phyloP scores from a whole-genome alignment of 257 asterid species.

The Solanum corneliomulleri region DNA sequence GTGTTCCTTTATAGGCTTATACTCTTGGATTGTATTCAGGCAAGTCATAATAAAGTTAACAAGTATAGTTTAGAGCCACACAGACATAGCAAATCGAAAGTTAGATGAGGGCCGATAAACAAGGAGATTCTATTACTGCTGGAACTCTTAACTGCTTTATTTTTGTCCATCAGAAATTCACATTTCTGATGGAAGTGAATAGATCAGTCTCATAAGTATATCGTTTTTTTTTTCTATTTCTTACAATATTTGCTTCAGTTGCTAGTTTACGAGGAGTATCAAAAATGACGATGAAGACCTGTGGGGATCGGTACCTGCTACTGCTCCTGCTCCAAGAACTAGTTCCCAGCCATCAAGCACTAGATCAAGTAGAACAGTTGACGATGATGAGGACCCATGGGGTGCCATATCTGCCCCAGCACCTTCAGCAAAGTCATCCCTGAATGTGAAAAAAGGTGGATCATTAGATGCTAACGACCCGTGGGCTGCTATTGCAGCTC shows the following conservation, averaged over 20 bases:
- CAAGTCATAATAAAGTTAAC: neutral
- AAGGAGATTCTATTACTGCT: neutral
- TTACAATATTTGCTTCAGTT: conserved; percentile 34
- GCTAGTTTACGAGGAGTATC: conserved; percentile 44
- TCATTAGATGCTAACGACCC: conserved; percentile 20
- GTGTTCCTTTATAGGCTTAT: neutral
- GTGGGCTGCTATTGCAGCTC: conserved; percentile 54
- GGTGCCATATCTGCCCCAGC: conserved; percentile 39
- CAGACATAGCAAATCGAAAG: neutral
- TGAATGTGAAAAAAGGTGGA: conserved; percentile 1
- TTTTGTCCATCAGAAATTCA: neutral
- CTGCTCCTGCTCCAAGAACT: conserved; percentile 29
- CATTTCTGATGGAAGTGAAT: neutral
- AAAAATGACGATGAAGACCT: conserved; percentile 40
- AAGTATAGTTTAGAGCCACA: neutral
- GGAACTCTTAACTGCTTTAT: neutral
- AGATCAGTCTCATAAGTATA: neutral
- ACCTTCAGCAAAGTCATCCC: conserved; percentile 26
- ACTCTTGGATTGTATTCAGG: neutral
- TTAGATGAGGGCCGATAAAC: neutral
- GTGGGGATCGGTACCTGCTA: conserved; percentile 45
- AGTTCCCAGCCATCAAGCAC: conserved; percentile 19
- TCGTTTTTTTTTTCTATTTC: neutral
- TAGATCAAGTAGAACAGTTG: conserved; percentile 19
- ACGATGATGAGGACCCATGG: conserved; percentile 53